Conservation (phyloP, 805 yeast species). For the Lipomyces japonicus region DNA sequence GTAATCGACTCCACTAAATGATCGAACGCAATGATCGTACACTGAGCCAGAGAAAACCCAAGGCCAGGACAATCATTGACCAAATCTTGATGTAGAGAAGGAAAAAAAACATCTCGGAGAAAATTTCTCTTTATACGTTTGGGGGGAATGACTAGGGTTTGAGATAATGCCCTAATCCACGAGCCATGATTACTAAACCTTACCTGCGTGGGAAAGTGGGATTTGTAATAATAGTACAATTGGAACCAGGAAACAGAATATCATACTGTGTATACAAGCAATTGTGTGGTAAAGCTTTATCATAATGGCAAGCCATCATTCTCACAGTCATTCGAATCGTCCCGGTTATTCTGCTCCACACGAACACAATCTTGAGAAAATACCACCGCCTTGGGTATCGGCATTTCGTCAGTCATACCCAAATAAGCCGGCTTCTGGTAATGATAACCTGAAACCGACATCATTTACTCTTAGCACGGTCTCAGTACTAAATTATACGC, state of each 20-base stretch:
- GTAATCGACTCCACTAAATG: conserved; percentile 24
- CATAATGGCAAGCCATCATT: no score
- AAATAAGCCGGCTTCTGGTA: background rate
- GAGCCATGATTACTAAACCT: background rate
- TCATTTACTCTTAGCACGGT: conserved; percentile 24
- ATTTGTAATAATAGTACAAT: no score
- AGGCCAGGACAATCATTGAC: conserved; percentile 17
- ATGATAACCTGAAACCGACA: background rate
- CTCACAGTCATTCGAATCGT: no score
- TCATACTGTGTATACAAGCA: no score
- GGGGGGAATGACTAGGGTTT: background rate
- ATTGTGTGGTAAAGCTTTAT: no score
- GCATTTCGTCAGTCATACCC: conserved; percentile 9
- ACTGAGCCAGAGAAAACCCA: conserved; percentile 9
- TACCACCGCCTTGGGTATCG: conserved; percentile 23
- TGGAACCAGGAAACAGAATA: no score
- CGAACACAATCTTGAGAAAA: conserved; percentile 15
- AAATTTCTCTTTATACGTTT: background rate
- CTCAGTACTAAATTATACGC: conserved; percentile 6
- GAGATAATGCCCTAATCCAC: background rate
- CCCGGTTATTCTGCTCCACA: background rate
- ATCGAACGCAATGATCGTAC: conserved; percentile 23
- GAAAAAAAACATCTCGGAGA: background rate
- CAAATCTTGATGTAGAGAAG: conserved; percentile 9
- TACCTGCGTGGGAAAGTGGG: no score